These are phyloP conservation scores for Begonia peltatifolia DNA, from an alignment of 306 rosid species.

Conservation along the genomic window DNA sequence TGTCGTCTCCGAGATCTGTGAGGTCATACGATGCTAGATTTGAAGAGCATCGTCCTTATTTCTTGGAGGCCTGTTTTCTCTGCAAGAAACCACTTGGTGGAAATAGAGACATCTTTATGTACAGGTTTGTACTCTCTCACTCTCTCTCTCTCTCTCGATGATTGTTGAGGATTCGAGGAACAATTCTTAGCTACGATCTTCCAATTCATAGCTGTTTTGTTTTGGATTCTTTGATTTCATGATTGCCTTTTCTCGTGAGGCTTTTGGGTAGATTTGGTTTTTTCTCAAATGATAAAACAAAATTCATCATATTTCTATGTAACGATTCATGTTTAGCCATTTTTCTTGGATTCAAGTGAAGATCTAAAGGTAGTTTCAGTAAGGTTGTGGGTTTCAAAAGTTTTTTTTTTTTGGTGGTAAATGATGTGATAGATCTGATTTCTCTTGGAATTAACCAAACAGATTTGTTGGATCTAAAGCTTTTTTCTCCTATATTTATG, in stretches of 20 bases:
- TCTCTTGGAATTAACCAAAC: background rate
- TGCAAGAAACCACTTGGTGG: constrained; percentile 62
- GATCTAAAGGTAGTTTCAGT: too few species aligned
- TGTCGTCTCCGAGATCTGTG: constrained; percentile 47
- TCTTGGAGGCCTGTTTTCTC: constrained; percentile 61
- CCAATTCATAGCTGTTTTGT: background rate
- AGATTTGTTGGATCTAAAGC: background rate
- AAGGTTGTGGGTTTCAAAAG: too few species aligned
- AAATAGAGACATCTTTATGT: constrained; percentile 77
- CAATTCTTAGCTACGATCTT: background rate
- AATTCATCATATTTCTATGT: too few species aligned
- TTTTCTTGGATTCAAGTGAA: too few species aligned
- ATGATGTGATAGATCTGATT: too few species aligned
- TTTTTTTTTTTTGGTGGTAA: too few species aligned
- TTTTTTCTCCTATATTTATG: background rate
- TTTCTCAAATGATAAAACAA: too few species aligned
- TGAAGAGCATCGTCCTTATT: constrained; percentile 67
- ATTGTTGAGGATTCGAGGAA: too few species aligned
- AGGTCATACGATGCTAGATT: constrained; percentile 59
- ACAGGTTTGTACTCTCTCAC: constrained; percentile 37
- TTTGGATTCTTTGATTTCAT: background rate
- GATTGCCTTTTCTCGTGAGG: background rate
- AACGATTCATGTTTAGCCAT: too few species aligned
- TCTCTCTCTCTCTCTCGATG: background rate
- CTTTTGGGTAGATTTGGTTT: too few species aligned